Evolutionary conservation across 345 rosid species (phyloP).

Genomic region (Eucalyptus dawsonii): DNA sequence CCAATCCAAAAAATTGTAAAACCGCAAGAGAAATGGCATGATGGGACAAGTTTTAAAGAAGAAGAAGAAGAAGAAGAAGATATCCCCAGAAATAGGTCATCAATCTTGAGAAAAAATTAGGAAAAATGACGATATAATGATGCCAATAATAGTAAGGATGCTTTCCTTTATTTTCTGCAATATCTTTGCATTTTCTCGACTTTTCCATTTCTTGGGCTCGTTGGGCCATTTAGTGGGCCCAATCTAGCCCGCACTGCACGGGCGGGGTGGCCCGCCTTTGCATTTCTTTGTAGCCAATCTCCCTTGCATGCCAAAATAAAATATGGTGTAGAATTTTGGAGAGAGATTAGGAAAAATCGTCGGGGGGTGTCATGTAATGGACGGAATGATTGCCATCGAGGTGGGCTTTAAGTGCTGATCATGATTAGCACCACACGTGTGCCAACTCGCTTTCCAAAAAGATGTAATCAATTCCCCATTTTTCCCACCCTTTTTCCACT

Average conservation of each 20-base stretch:
- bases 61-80: not conserved
- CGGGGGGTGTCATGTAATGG: constrained; percentile 4
- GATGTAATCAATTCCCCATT: not conserved
- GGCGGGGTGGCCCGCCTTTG: constrained; percentile 49
- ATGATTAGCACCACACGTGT: constrained; percentile 85
- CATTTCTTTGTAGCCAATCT: not conserved
- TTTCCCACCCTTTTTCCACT: not conserved
- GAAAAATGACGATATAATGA: not conserved
- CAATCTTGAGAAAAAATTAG: not conserved
- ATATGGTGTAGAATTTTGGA: not conserved
- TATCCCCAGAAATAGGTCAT: not conserved
- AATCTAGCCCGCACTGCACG: constrained; percentile 40
- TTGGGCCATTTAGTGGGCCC: constrained; percentile 23
- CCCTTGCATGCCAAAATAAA: not conserved
- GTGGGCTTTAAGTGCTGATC: constrained; percentile 45
- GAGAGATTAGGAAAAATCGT: not conserved
- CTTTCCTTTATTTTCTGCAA: not conserved
- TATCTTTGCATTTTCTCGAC: not conserved
- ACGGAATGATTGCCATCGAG: constrained; percentile 45
- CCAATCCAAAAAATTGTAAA: not conserved
- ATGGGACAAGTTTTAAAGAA: not conserved
- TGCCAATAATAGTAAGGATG: not conserved
- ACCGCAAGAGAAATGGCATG: not conserved
- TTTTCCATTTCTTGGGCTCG: constrained; percentile 7
- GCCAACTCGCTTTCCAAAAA: constrained; percentile 38